These are phyloP conservation scores for Neurospora crassa DNA, from an alignment of 2,329 filamentous ascomycete genomes.

Conservation along the genomic window DNA sequence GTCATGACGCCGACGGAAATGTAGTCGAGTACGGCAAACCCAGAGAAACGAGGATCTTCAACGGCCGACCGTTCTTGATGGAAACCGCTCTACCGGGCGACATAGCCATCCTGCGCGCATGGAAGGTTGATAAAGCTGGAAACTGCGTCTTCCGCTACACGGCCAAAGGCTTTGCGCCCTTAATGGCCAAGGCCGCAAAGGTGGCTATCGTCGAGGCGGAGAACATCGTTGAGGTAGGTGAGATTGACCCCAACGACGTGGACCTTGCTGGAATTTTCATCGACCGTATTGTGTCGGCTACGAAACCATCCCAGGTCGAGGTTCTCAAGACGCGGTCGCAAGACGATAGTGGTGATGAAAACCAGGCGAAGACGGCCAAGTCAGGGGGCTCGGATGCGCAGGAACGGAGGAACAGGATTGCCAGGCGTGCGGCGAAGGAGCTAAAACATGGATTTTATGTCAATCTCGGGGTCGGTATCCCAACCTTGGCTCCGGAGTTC, in stretches of 20 bases:
- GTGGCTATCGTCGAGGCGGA: slow-evolving; percentile 78
- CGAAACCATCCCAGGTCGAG: slow-evolving; percentile 62
- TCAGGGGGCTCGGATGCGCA: slow-evolving; percentile 30
- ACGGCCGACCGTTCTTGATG: slow-evolving; percentile 65
- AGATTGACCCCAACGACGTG: slow-evolving; percentile 63
- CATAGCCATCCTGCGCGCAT: slow-evolving; percentile 67
- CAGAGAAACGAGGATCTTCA: slow-evolving; percentile 64
- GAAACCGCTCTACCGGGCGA: slow-evolving; percentile 68
- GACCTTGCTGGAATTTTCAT: slow-evolving; percentile 78
- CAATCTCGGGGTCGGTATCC: slow-evolving; percentile 71
- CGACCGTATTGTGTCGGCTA: slow-evolving; percentile 69
- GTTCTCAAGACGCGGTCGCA: slow-evolving; percentile 47
- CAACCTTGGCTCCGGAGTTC: slow-evolving; percentile 73
- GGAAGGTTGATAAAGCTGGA: slow-evolving; percentile 65
- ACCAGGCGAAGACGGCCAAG: slow-evolving; percentile 23
- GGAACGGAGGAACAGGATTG: slow-evolving; percentile 60
- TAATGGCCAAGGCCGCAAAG: slow-evolving; percentile 74
- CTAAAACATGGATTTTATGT: slow-evolving; percentile 73
- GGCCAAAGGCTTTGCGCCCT: slow-evolving; percentile 63
- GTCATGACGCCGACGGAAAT: slow-evolving; percentile 47
- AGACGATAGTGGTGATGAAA: slow-evolving; percentile 27
- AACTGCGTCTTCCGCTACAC: slow-evolving; percentile 72
- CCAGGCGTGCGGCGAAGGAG: slow-evolving; percentile 67
- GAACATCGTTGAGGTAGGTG: slow-evolving; percentile 66
- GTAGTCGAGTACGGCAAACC: slow-evolving; percentile 55